Percentiles rank a stretch among this genome's conserved stretches.
These are phyloP conservation scores for Mollisia scopiformis DNA, from an alignment of 2,329 filamentous ascomycete genomes.

Conservation along the genomic window DNA sequence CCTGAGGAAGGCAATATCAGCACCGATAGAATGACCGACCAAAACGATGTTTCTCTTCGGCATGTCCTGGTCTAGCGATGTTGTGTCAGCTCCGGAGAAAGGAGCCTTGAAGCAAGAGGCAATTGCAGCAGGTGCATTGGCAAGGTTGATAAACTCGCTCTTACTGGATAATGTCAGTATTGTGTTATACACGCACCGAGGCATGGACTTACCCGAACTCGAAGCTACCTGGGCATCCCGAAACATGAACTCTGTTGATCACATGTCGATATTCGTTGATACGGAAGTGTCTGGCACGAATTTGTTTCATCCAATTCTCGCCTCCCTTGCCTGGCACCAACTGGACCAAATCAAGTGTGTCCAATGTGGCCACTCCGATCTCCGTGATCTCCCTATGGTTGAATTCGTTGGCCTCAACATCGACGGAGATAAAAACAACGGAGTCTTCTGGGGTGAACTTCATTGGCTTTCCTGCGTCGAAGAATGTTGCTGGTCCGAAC, in stretches of 20 bases:
- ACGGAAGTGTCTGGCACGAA: slow-evolving; percentile 76
- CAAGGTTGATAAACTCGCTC: slow-evolving; percentile 56
- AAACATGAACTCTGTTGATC: slow-evolving; percentile 69
- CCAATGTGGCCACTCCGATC: slow-evolving; percentile 80
- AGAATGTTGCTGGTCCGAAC: slow-evolving; percentile 27
- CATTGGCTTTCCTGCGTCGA: slow-evolving; percentile 49
- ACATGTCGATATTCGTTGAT: slow-evolving; percentile 70
- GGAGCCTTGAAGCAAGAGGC: slow-evolving; percentile 60
- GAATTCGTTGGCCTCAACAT: slow-evolving; percentile 80
- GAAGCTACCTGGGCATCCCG: slow-evolving; percentile 74
- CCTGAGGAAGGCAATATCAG: slow-evolving; percentile 71
- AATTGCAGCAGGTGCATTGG: slow-evolving; percentile 48
- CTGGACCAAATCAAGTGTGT: slow-evolving; percentile 60
- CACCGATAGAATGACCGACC: slow-evolving; percentile 73
- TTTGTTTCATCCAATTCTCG: slow-evolving; percentile 66
- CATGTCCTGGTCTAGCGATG: slow-evolving; percentile 1
- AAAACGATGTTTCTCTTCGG: slow-evolving; percentile 65
- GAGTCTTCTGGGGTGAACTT: slow-evolving; percentile 52
- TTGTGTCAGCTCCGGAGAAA: slow-evolving; percentile 43
- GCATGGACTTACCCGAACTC: slow-evolving; percentile 68
- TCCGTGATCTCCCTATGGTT: slow-evolving; percentile 74
- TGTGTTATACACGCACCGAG: background rate
- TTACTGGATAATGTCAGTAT: slow-evolving; percentile 37
- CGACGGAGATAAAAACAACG: slow-evolving; percentile 77
- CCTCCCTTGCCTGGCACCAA: slow-evolving; percentile 64